Evolutionary conservation across 208 protist genomes (phyloP).

Genomic region (Trypanosoma mega): DNA sequence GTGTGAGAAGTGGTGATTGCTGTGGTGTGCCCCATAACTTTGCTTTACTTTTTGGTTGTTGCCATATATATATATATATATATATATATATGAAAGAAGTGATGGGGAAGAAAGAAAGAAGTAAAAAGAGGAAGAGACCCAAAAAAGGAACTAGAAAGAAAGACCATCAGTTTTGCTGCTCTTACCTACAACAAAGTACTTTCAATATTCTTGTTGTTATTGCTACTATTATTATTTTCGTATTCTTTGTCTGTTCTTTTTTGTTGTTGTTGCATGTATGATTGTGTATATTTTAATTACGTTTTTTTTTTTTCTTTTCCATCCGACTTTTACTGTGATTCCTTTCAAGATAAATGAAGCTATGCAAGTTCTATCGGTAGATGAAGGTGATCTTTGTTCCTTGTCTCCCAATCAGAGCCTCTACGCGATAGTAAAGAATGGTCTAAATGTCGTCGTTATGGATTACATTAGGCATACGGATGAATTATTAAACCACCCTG

Average conservation of each 20-base stretch:
- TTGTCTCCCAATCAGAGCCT: conserved; percentile 28
- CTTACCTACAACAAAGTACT: no score
- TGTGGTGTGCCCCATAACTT: no score
- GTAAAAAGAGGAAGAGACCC: no score
- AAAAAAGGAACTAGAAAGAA: no score
- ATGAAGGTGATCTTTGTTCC: conserved; percentile 23
- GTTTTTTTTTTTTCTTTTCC: conserved; percentile 8
- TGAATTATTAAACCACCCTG: not conserved
- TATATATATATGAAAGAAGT: no score
- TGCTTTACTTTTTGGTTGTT: no score
- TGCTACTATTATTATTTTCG: not conserved
- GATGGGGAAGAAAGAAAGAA: no score
- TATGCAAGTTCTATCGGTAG: conserved; percentile 22
- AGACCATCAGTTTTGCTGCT: no score
- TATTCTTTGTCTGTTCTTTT: not conserved
- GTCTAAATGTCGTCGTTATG: conserved; percentile 24
- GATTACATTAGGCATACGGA: conserved; percentile 25
- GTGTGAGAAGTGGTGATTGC: no score
- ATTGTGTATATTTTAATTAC: not conserved
- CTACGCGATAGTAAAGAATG: conserved; percentile 26
- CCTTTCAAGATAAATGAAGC: not conserved
- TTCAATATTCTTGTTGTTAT: not conserved
- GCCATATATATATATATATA: no score
- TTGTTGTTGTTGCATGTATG: not conserved
- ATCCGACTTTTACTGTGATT: not conserved